Conservation (phyloP, 768 basidiomycete genomes). For the Pulveroboletus sp. region DNA sequence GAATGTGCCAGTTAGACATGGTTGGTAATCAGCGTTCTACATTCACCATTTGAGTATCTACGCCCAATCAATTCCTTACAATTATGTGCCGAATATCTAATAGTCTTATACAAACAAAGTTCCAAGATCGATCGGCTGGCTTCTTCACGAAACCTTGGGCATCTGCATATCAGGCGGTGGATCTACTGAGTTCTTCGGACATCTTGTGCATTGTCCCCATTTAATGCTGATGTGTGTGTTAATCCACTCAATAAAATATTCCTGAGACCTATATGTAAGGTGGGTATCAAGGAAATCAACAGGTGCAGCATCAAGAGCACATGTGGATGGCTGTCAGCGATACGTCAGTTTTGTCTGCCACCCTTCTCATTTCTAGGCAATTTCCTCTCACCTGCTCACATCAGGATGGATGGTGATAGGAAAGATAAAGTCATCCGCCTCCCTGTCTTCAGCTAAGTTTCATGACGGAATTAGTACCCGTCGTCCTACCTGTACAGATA, state of each 20-base stretch:
- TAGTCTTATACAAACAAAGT: too few species aligned
- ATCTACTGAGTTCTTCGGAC: constrained; percentile 51
- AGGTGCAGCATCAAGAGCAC: constrained; percentile 59
- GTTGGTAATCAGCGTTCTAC: background rate
- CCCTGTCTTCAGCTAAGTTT: constrained; percentile 32
- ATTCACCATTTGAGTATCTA: constrained; percentile 10
- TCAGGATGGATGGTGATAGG: constrained; percentile 79
- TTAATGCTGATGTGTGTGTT: constrained; percentile 65
- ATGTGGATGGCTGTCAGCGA: constrained; percentile 49
- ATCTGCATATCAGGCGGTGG: constrained; percentile 49
- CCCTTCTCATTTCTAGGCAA: background rate
- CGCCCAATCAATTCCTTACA: background rate
- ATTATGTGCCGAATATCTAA: too few species aligned
- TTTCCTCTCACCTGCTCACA: constrained; percentile 52
- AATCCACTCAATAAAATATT: constrained; percentile 72
- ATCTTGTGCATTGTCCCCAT: constrained; percentile 69
- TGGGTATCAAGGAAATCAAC: background rate
- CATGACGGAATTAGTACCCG: background rate
- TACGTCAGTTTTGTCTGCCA: constrained; percentile 6
- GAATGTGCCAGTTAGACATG: constrained; percentile 38
- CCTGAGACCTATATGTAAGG: constrained; percentile 31
- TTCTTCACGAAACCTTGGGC: constrained; percentile 38
- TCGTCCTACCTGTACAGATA: constrained; percentile 53
- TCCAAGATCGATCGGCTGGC: background rate
- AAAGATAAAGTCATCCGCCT: constrained; percentile 64